phyloP scores from a whole-genome alignment of 306 rosid species.

The Casuarina equisetifolia region DNA sequence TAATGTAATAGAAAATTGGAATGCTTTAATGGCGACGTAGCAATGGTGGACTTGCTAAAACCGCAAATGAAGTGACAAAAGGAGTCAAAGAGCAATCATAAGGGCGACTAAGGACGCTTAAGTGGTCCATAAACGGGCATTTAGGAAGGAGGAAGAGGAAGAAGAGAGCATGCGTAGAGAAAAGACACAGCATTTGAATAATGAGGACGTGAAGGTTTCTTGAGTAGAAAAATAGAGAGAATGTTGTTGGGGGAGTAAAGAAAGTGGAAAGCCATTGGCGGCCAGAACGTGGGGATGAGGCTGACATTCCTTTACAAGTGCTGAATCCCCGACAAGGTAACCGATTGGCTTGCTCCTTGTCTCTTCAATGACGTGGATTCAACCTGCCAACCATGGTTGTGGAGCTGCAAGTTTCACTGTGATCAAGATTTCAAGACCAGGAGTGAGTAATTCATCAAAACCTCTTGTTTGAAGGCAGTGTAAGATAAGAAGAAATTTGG shows the following conservation, averaged over 20 bases:
- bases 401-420: no score
- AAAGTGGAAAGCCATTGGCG: conserved; percentile 32
- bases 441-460: no score
- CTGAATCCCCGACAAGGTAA: conserved; percentile 50
- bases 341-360: conserved; percentile 53
- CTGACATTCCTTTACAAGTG: conserved; percentile 35
- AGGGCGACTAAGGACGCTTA: conserved; percentile 34
- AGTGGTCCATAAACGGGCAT: conserved; percentile 29
- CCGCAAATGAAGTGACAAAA: conserved; percentile 4
- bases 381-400: no score
- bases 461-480: no score
- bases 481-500: no score
- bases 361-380: conserved; percentile 16
- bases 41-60: conserved; percentile 23
- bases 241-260: conserved; percentile 38
- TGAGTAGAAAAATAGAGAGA: conserved; percentile 33
- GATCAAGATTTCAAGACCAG: no score
- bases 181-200: conserved; percentile 39
- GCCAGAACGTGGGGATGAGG: conserved; percentile 76
- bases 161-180: background rate
- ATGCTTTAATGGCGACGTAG: conserved; percentile 26
- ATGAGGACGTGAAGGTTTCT: conserved; percentile 65
- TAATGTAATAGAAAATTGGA: background rate
- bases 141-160: conserved; percentile 21
- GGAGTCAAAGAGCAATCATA: conserved; percentile 44